These are phyloP conservation scores for Helotiales sp. DNA, from an alignment of 2,329 filamentous ascomycete genomes.

Conservation along the genomic window DNA sequence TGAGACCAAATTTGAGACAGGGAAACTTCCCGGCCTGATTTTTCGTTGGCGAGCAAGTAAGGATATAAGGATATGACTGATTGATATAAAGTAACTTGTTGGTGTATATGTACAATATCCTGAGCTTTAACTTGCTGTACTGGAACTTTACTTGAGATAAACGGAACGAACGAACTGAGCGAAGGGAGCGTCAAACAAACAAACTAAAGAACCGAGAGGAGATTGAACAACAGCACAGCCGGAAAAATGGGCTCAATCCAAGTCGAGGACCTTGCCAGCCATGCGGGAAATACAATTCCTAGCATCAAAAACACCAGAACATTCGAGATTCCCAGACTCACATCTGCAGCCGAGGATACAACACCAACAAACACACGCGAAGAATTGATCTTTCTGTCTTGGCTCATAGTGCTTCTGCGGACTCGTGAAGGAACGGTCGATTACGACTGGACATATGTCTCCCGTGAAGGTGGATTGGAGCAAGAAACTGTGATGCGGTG, in stretches of 20 bases:
- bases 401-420: conserved; percentile 51
- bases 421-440: conserved; percentile 47
- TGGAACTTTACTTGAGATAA: background rate
- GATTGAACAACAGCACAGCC: background rate
- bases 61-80: background rate
- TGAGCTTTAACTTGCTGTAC: background rate
- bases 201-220: too few species aligned
- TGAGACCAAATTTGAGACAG: background rate
- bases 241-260: conserved; percentile 7
- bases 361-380: conserved; percentile 47
- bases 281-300: background rate
- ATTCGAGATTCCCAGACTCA: background rate
- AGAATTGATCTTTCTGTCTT: conserved; percentile 50
- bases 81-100: background rate
- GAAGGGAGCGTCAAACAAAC: background rate
- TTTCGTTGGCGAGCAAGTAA: background rate
- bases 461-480: conserved; percentile 37
- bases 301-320: background rate
- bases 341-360: background rate
- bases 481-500: conserved; percentile 28
- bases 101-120: background rate
- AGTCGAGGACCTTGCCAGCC: background rate
- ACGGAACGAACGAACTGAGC: background rate
- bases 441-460: conserved; percentile 46
- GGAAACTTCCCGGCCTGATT: background rate